phyloP scores from a whole-genome alignment of 2,329 filamentous ascomycete species.

The Plectosphaerella sp. region DNA sequence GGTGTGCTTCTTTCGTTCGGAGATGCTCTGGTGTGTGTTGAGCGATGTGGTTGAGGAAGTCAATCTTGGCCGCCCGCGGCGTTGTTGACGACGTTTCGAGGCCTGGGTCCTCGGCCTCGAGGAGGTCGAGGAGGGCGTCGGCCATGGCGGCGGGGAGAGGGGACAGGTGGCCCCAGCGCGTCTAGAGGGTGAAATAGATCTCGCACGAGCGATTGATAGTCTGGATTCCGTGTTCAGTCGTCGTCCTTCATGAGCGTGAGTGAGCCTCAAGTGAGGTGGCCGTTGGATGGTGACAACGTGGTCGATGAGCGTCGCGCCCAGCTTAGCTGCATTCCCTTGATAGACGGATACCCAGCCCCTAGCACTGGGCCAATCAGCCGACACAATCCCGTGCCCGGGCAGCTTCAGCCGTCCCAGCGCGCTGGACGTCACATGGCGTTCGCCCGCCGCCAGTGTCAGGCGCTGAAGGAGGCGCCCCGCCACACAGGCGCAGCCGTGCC shows the following conservation, averaged over 20 bases:
- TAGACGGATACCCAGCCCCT: background rate
- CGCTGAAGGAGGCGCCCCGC: too few relatives aligned
- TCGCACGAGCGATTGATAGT: too few relatives aligned
- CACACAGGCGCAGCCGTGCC: background rate
- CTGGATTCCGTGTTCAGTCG: too few relatives aligned
- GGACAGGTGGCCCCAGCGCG: background rate
- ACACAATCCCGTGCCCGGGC: background rate
- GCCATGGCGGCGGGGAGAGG: conserved; percentile 43
- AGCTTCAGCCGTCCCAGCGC: background rate
- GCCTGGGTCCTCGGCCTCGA: conserved; percentile 20
- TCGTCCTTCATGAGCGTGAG: too few relatives aligned
- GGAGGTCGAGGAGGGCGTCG: conserved; percentile 71
- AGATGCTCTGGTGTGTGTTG: conserved; percentile 73
- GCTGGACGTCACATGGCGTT: background rate
- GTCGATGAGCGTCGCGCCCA: too few relatives aligned
- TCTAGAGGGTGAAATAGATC: too few relatives aligned
- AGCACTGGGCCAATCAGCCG: background rate
- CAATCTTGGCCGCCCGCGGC: conserved; percentile 24
- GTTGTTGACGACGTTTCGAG: background rate
- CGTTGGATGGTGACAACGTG: too few relatives aligned
- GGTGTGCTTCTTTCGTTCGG: conserved; percentile 69
- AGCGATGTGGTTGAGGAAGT: conserved; percentile 74
- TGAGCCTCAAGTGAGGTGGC: too few relatives aligned
- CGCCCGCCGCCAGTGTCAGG: background rate
- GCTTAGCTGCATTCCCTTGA: too few relatives aligned